phyloP scores from a whole-genome alignment of 2,329 filamentous ascomycete genomes.

The Leptoxyphium fumago region DNA sequence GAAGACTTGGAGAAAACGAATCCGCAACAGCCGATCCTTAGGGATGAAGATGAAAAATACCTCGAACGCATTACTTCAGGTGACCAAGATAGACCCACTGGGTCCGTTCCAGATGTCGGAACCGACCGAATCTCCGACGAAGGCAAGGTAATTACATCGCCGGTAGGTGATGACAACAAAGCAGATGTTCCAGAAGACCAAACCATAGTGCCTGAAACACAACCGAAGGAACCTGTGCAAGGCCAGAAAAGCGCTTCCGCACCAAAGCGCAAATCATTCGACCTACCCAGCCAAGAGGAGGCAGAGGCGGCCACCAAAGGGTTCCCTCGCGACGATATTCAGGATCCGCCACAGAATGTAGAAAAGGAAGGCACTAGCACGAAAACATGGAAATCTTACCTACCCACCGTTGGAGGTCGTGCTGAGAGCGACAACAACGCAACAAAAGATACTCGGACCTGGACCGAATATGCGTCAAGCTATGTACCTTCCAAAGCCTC shows the following conservation, averaged over 20 bases:
- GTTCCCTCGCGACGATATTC: slow-evolving; percentile 6
- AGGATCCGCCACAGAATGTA: slow-evolving; percentile 3
- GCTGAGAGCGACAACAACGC: not conserved
- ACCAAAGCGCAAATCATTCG: slow-evolving; percentile 15
- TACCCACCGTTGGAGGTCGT: slow-evolving; percentile 11
- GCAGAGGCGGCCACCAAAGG: slow-evolving; percentile 18
- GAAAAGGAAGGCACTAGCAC: slow-evolving; percentile 20
- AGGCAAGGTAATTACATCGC: slow-evolving; percentile 5
- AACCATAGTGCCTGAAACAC: slow-evolving; percentile 15
- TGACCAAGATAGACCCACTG: slow-evolving; percentile 27
- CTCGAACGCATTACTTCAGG: slow-evolving; percentile 34
- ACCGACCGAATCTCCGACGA: slow-evolving; percentile 3
- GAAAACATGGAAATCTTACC: slow-evolving; percentile 21
- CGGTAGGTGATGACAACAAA: slow-evolving; percentile 10
- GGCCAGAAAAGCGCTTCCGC: slow-evolving; percentile 11
- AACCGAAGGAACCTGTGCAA: slow-evolving; percentile 19
- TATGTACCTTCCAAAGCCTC: slow-evolving; percentile 8
- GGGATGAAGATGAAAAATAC: slow-evolving; percentile 46
- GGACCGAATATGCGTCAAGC: slow-evolving; percentile 18
- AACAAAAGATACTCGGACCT: slow-evolving; percentile 9
- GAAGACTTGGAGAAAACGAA: slow-evolving; percentile 22
- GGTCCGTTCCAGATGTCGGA: slow-evolving; percentile 17
- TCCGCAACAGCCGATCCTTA: slow-evolving; percentile 34
- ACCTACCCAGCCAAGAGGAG: slow-evolving; percentile 21
- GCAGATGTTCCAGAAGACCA: slow-evolving; percentile 14